A percentile compares a stretch with the other conserved stretches of the same genome.
Conservation (phyloP, 164 flowering plant species). For the Cinnamomum chago region DNA sequence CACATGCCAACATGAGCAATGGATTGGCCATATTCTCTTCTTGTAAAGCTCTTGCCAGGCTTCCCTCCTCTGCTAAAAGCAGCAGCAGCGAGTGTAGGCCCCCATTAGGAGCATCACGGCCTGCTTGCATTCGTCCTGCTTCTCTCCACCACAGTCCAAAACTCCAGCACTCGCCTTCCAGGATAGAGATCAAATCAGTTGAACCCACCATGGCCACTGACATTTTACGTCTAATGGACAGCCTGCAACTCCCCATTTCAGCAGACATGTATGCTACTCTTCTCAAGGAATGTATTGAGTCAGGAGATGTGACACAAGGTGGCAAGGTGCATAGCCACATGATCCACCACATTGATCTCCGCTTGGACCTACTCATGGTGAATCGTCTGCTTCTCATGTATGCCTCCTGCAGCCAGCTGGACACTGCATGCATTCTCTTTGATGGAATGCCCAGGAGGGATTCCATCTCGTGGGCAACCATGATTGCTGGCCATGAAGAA, state of each 20-base stretch:
- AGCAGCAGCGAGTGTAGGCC: not conserved
- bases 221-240: conserved; percentile 47
- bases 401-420: conserved; percentile 33
- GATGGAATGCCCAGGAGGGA: conserved; percentile 45
- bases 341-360: conserved; percentile 18
- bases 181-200: not conserved
- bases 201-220: conserved; percentile 21
- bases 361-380: conserved; percentile 20
- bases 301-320: conserved; percentile 28
- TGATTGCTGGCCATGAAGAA: conserved; percentile 45
- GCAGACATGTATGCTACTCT: conserved; percentile 45
- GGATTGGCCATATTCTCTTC: not conserved
- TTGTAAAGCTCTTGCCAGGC: not conserved
- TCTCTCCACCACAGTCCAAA: not conserved
- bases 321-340: conserved; percentile 37
- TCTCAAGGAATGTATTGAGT: conserved; percentile 47
- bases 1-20: not conserved
- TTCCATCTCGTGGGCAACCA: conserved; percentile 42
- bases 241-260: conserved; percentile 36
- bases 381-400: conserved; percentile 52
- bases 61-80: not conserved
- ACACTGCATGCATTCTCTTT: conserved; percentile 42
- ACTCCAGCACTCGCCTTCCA: not conserved
- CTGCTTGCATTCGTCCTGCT: conserved; percentile 1
- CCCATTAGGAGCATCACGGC: not conserved